A percentile compares a stretch with the other conserved stretches of the same genome.
Evolutionary conservation across 352 stramenopile genomes (phyloP).

Genomic region (Phytophthora ramorum): DNA sequence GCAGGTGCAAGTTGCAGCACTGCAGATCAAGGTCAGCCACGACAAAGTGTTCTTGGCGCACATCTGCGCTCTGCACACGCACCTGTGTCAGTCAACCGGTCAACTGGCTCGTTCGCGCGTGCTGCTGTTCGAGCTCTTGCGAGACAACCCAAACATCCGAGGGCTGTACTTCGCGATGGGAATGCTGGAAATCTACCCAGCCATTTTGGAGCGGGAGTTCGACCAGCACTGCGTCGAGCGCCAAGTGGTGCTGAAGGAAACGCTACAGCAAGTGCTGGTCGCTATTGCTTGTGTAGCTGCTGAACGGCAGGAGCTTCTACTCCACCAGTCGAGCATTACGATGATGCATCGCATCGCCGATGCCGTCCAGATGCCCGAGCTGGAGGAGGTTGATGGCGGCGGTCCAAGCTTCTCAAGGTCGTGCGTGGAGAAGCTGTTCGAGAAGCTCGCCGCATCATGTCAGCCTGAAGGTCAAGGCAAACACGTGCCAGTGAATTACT

Average conservation of each 20-base stretch:
- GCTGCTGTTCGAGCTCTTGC: conserved; percentile 55
- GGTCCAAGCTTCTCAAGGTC: conserved; percentile 4
- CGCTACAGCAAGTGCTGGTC: conserved; percentile 39
- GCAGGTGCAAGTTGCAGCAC: conserved; percentile 8
- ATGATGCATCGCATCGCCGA: conserved; percentile 45
- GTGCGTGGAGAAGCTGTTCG: conserved; percentile 19
- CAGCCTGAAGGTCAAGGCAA: background rate
- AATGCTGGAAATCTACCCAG: conserved; percentile 47
- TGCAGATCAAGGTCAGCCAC: conserved; percentile 28
- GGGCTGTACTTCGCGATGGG: conserved; percentile 47
- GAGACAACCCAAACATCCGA: conserved; percentile 47
- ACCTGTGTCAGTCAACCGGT: conserved; percentile 36
- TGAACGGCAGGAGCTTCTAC: conserved; percentile 40
- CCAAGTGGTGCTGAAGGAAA: conserved; percentile 33
- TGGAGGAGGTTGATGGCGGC: conserved; percentile 24
- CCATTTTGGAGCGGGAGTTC: conserved; percentile 41
- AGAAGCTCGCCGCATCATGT: conserved; percentile 3
- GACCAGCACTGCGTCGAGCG: conserved; percentile 37
- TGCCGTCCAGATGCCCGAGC: conserved; percentile 41
- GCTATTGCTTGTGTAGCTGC: conserved; percentile 31
- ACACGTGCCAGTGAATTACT: conserved; percentile 5
- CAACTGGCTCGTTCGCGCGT: conserved; percentile 39
- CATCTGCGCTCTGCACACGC: conserved; percentile 45
- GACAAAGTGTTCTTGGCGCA: conserved; percentile 55
- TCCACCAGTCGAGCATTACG: conserved; percentile 38